Evolutionary conservation across 2,329 filamentous ascomycete genomes (phyloP).

Genomic region (Pestalotiopsis sp.): DNA sequence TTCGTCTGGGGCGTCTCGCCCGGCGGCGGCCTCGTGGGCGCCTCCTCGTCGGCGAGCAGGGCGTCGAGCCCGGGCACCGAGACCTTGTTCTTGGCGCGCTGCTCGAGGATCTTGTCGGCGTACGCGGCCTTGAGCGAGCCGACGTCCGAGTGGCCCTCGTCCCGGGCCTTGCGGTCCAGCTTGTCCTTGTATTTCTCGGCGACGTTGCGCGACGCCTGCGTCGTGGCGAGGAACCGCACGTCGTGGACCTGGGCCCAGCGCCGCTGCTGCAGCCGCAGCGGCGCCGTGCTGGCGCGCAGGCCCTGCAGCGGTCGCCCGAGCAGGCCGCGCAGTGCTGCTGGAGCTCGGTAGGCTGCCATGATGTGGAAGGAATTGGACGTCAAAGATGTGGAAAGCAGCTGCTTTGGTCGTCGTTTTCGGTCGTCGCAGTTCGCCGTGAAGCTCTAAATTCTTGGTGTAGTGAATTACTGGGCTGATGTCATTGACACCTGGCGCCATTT

Average conservation of each 20-base stretch:
- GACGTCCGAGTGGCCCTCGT: constrained; percentile 71
- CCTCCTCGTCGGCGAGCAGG: constrained; percentile 30
- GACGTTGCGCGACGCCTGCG: constrained; percentile 67
- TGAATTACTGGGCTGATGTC: not conserved
- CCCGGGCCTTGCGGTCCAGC: constrained; percentile 78
- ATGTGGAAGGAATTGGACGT: not conserved
- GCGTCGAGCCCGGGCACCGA: constrained; percentile 41
- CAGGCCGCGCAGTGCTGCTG: constrained; percentile 49
- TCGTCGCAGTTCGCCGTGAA: not conserved
- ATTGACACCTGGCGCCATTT: not conserved
- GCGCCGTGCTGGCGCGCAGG: constrained; percentile 24
- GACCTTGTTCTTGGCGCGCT: constrained; percentile 69
- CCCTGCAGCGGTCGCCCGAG: constrained; percentile 33
- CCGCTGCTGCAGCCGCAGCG: constrained; percentile 56
- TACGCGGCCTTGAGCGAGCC: constrained; percentile 81
- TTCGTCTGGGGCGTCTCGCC: not conserved
- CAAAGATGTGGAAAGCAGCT: not conserved
- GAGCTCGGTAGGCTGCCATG: constrained; percentile 12
- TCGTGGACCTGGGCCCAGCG: constrained; percentile 93
- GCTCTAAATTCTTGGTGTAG: not conserved
- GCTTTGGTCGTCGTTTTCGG: not conserved
- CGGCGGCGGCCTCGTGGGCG: constrained; percentile 24
- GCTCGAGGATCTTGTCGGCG: constrained; percentile 75
- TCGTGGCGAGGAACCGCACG: constrained; percentile 85
- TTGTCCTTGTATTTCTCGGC: constrained; percentile 87